These are phyloP conservation scores for Cladosporium sp. DNA, from an alignment of 2,329 filamentous ascomycete genomes.

Conservation along the genomic window DNA sequence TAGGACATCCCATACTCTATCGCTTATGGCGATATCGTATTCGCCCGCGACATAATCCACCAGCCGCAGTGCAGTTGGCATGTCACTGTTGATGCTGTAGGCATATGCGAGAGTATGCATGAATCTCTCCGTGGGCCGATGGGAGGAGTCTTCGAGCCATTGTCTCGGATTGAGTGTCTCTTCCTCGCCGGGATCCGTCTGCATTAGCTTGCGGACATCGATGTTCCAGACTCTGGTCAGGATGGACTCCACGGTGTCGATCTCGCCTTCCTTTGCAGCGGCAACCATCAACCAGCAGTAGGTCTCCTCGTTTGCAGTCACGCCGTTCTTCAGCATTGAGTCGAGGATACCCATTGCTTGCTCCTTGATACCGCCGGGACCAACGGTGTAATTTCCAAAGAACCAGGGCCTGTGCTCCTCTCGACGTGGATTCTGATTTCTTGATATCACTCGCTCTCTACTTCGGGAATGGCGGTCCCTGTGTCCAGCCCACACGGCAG, in stretches of 20 bases:
- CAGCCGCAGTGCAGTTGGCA: constrained; percentile 52
- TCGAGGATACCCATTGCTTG: constrained; percentile 36
- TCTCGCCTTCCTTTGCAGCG: constrained; percentile 47
- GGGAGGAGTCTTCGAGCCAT: constrained; percentile 45
- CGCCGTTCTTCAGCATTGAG: constrained; percentile 41
- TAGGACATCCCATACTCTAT: constrained; percentile 58
- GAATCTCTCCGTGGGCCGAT: constrained; percentile 53
- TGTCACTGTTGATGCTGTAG: constrained; percentile 60
- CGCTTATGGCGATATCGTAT: constrained; percentile 54
- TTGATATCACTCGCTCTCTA: constrained; percentile 35
- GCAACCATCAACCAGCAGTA: constrained; percentile 50
- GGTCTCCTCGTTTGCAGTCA: constrained; percentile 45
- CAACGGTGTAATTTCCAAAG: constrained; percentile 22
- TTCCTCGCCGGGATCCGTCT: constrained; percentile 23
- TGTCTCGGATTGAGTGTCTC: constrained; percentile 21
- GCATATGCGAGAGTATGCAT: constrained; percentile 62
- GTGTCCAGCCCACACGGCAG: constrained; percentile 38
- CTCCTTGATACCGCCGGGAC: constrained; percentile 25
- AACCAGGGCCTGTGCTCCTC: constrained; percentile 12
- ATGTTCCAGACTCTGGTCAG: constrained; percentile 51
- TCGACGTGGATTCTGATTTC: constrained; percentile 19
- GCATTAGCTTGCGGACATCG: constrained; percentile 39
- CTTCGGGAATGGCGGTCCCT: constrained; percentile 22
- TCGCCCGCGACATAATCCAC: constrained; percentile 57
- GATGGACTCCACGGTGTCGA: constrained; percentile 41